A percentile compares a stretch with the other conserved stretches of the same genome.
These are phyloP conservation scores for Metrosideros polymorpha DNA, from an alignment of 441 rosid genomes.

Conservation along the genomic window DNA sequence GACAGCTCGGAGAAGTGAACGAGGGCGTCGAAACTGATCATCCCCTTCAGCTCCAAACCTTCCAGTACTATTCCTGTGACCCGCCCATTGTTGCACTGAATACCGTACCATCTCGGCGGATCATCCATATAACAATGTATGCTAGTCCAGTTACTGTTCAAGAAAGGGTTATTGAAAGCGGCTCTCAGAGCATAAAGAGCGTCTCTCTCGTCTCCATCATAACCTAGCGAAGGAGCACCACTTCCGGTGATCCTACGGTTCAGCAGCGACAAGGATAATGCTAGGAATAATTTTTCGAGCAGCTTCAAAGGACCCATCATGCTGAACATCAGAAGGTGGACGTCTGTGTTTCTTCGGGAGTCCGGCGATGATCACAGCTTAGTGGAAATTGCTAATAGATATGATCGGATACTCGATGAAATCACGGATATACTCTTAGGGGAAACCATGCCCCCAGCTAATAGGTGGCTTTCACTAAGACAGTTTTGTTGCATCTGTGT, in stretches of 20 bases:
- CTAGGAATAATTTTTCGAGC: neutral
- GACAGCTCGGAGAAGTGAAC: conserved; percentile 16
- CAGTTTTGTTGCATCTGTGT: neutral
- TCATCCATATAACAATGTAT: conserved; percentile 15
- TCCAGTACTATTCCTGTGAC: conserved; percentile 25
- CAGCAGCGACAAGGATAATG: neutral
- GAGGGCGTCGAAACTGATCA: conserved; percentile 9
- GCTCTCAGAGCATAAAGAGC: conserved; percentile 28
- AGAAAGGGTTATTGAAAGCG: conserved; percentile 20
- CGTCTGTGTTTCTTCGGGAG: neutral
- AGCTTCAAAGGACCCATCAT: conserved; percentile 4
- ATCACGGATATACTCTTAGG: conserved; percentile 4
- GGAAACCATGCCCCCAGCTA: conserved; percentile 21
- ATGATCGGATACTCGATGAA: neutral
- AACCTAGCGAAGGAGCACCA: neutral
- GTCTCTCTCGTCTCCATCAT: conserved; percentile 13
- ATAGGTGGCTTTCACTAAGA: conserved; percentile 7
- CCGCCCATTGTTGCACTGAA: conserved; percentile 18
- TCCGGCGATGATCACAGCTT: neutral
- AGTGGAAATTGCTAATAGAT: neutral
- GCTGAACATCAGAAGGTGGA: neutral
- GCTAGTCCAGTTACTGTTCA: conserved; percentile 34
- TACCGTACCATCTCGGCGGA: conserved; percentile 25
- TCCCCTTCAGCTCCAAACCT: conserved; percentile 16
- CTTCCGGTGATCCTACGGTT: neutral